Conservation (phyloP, 306 rosid genomes). For the Oemleria cerasiformis region DNA sequence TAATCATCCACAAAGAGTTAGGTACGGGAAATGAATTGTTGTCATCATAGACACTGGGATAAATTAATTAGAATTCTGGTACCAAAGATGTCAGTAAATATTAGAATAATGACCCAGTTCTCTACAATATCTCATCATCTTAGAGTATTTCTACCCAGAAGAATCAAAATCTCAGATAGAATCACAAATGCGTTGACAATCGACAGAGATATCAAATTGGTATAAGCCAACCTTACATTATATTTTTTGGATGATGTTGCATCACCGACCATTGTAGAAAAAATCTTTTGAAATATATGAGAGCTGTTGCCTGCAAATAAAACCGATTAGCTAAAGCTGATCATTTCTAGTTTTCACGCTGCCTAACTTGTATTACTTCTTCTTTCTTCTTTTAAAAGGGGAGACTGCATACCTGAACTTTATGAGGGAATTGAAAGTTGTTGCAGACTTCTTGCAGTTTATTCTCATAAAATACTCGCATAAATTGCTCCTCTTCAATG, state of each 20-base stretch:
- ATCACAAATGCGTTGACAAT: slow-evolving; percentile 1
- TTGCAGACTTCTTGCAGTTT: slow-evolving; percentile 78
- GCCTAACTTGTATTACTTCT: neutral
- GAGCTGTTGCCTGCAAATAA: slow-evolving; percentile 79
- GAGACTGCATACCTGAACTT: slow-evolving; percentile 66
- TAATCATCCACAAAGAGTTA: neutral
- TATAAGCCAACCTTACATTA: slow-evolving; percentile 62
- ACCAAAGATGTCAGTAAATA: neutral
- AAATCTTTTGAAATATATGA: slow-evolving; percentile 90
- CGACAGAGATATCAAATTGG: slow-evolving; percentile 4
- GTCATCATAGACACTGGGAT: neutral
- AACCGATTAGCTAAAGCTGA: slow-evolving; percentile 21
- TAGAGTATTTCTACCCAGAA: neutral
- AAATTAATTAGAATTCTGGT: neutral
- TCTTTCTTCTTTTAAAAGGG: slow-evolving; percentile 15
- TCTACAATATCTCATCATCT: neutral
- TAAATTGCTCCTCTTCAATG: slow-evolving; percentile 57
- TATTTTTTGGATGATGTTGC: slow-evolving; percentile 91
- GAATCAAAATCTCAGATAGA: slow-evolving; percentile 14
- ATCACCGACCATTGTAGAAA: slow-evolving; percentile 89
- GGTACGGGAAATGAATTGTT: neutral
- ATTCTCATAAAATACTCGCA: slow-evolving; percentile 50
- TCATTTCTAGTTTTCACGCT: neutral
- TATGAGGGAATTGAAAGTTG: slow-evolving; percentile 82
- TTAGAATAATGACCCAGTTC: neutral